These are phyloP conservation scores for Trichoderma breve DNA, from an alignment of 2,329 filamentous ascomycete species.

Conservation along the genomic window DNA sequence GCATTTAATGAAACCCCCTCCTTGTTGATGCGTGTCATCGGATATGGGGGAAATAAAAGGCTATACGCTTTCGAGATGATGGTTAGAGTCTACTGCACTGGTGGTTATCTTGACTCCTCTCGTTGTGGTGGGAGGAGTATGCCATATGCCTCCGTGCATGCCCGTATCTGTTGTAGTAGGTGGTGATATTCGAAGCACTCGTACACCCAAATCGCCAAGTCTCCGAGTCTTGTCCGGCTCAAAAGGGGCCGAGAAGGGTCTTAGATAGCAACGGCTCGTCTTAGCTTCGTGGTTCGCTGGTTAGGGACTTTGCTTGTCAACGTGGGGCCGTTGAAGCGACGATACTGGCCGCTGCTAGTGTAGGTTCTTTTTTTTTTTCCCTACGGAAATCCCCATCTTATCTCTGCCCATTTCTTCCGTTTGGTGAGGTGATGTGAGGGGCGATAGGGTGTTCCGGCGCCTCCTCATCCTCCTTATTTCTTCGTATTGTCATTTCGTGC, in stretches of 20 bases:
- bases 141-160: not conserved
- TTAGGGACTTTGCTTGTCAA: not conserved
- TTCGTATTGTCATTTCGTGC: not conserved
- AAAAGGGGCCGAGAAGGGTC: not conserved
- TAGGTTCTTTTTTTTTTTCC: not conserved
- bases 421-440: not conserved
- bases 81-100: not conserved
- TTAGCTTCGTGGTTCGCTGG: not conserved
- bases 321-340: constrained; percentile 8
- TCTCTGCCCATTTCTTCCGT: not conserved
- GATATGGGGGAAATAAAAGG: not conserved
- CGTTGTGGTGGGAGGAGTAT: not conserved
- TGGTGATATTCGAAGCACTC: not conserved
- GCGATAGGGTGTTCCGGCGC: not conserved
- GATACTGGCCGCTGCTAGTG: not conserved
- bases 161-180: not conserved
- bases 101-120: not conserved
- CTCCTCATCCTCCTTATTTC: not conserved
- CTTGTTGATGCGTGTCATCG: not conserved
- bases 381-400: not conserved
- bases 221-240: not conserved
- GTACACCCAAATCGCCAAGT: not conserved
- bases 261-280: not conserved
- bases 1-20: not conserved
- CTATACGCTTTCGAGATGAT: not conserved